These are phyloP conservation scores for Solanum tarapatanum DNA, from an alignment of 257 asterid species.

Conservation along the genomic window DNA sequence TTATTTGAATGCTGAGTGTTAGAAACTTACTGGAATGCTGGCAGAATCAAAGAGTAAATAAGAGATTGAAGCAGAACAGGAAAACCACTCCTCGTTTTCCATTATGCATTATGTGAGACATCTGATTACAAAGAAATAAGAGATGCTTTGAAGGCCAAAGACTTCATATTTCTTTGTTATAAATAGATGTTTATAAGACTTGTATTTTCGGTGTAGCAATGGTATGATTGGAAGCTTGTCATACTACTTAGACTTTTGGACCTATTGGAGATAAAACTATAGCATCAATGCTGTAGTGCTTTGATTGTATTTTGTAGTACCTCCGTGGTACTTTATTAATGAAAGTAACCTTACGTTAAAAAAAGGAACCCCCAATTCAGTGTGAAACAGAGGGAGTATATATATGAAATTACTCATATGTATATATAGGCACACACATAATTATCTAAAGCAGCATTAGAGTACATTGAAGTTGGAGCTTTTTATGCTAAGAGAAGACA, in stretches of 20 bases:
- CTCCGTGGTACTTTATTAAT: not conserved
- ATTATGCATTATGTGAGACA: not conserved
- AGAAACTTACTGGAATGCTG: not conserved
- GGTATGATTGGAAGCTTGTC: not conserved
- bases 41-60: not conserved
- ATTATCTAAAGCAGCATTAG: not conserved
- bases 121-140: not conserved
- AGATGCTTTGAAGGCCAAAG: not conserved
- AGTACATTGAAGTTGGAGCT: not conserved
- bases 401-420: not conserved
- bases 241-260: not conserved
- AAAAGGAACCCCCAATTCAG: not conserved
- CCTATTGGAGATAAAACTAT: not conserved
- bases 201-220: not conserved
- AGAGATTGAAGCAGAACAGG: not conserved
- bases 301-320: not conserved
- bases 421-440: not conserved
- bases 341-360: not conserved
- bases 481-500: not conserved
- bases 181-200: not conserved
- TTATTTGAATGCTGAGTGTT: not conserved
- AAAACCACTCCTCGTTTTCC: not conserved
- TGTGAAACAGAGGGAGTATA: not conserved
- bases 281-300: not conserved
- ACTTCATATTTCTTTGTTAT: not conserved